Conservation (phyloP, 2,329 filamentous ascomycete genomes). For the Aspergillus tamarii region DNA sequence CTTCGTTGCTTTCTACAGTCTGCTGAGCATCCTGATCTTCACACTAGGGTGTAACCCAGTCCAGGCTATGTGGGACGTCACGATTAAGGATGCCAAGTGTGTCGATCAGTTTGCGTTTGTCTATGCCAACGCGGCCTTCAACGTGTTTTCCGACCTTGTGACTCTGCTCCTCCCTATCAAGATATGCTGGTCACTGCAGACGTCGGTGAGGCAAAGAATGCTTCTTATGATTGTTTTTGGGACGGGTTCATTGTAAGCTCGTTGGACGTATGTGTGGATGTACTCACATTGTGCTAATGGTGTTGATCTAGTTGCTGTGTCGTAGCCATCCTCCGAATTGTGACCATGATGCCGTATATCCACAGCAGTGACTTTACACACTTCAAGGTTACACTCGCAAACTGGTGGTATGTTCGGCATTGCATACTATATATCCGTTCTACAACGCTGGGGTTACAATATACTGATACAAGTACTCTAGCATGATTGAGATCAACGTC, state of each 20-base stretch:
- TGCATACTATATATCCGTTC: too few relatives aligned
- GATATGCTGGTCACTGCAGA: slow-evolving; percentile 18
- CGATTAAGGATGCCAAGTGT: slow-evolving; percentile 15
- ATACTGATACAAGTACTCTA: not conserved
- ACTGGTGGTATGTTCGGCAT: slow-evolving; percentile 17
- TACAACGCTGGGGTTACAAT: rapidly evolving
- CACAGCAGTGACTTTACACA: slow-evolving; percentile 18
- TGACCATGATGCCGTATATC: slow-evolving; percentile 20
- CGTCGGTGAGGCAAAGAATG: slow-evolving; percentile 10
- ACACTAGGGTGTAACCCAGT: slow-evolving; percentile 20
- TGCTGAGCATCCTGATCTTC: slow-evolving; percentile 20
- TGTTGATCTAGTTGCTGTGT: slow-evolving; percentile 13
- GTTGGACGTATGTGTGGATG: rapidly evolving
- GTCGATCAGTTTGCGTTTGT: slow-evolving; percentile 17
- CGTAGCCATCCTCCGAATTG: slow-evolving; percentile 18
- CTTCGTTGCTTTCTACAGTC: slow-evolving; percentile 21
- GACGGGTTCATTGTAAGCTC: slow-evolving; percentile 20
- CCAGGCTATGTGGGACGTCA: slow-evolving; percentile 20
- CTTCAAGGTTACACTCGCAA: slow-evolving; percentile 20
- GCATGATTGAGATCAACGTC: slow-evolving; percentile 23
- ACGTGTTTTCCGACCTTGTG: slow-evolving; percentile 17
- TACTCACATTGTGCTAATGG: not conserved
- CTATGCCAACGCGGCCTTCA: slow-evolving; percentile 20
- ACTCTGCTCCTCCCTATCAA: slow-evolving; percentile 16
- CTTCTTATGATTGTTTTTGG: slow-evolving; percentile 14